Evolutionary conservation across 75 land plant genomes (phyloP).

Genomic region (Ceratopteris richardii): DNA sequence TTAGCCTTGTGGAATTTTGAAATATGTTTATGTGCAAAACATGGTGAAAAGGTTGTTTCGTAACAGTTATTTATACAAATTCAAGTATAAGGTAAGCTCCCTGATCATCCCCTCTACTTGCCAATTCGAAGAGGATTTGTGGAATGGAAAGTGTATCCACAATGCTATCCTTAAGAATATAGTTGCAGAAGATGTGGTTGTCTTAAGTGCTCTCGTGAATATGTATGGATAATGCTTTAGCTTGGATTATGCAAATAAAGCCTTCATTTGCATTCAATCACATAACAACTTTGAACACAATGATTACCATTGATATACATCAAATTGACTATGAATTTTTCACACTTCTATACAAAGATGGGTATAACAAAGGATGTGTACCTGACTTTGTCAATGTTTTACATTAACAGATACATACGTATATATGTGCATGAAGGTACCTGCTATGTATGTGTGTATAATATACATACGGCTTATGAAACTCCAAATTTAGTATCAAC

Average conservation of each 20-base stretch:
- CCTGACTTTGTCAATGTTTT: constrained; percentile 17
- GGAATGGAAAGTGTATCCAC: not conserved
- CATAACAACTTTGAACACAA: constrained; percentile 8
- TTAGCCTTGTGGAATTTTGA: not conserved
- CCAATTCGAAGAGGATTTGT: not conserved
- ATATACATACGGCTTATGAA: too few species aligned
- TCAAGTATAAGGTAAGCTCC: not conserved
- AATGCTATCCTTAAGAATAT: not conserved
- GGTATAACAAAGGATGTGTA: constrained; percentile 12
- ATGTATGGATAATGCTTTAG: constrained; percentile 31
- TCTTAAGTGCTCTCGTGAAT: constrained; percentile 8
- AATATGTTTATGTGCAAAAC: not conserved
- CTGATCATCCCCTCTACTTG: not conserved
- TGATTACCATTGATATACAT: not conserved
- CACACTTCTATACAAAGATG: constrained; percentile 4
- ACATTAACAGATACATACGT: too few species aligned
- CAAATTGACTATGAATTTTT: too few species aligned
- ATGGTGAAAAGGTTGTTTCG: not conserved
- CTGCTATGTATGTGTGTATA: too few species aligned
- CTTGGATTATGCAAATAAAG: constrained; percentile 11
- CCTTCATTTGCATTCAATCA: not conserved
- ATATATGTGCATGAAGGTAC: too few species aligned
- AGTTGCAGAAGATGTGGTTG: not conserved
- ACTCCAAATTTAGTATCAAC: too few species aligned
- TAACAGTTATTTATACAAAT: not conserved